Base-by-base conservation (phyloP, 495 filamentous ascomycete species). In the Penicillium verhagenii region DNA sequence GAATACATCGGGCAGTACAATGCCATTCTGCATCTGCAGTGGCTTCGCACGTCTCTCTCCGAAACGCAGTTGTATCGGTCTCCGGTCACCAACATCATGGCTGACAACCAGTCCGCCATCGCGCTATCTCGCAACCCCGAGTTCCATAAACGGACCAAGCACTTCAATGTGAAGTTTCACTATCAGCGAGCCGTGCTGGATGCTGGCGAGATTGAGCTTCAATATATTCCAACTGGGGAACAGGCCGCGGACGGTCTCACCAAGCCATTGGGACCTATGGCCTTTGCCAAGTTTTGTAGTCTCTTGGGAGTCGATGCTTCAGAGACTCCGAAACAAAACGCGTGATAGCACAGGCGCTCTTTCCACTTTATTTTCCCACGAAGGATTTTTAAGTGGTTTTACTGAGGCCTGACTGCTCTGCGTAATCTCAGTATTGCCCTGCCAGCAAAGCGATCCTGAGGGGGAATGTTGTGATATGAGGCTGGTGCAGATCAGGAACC, bases 131-230 rank as follows among this genome's bases (percentile, higher is more conserved):
- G 38, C 38, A 55, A 55, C 28, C 47, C 45, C 10, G 51, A 61
- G 24, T 57, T 61, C 38, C 55, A 58, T 26, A 62, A 58, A 53
- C 59, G 55, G 35, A 53, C 55, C 13, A 62, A 58, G 31, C 47
- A 62, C 31, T 58, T 62, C 38, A 56, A 58, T 31, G 59, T 53
- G 45, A 62, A 58, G 47, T 62, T 58, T 23, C 59, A 62, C 38
- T 62, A 58, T 52, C 48, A 56, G 52, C 47, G 59, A 49, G 49
- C 54, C 0, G 40, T 56, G 16, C 25, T 58, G 26, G 24, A 58
- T 40, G 20, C 47, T 31, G 43, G 48, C 31, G 59, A 62, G 25
- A 58, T 56, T 33, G 31, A 7, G 31, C 52, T 61, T 26, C 40
- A 61, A 58, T 58, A 57, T 48, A 21, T 61, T 45, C 51, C 46